A percentile compares a stretch with the other conserved stretches of the same genome.
These are phyloP conservation scores for Pseudopithomyces maydicus DNA, from an alignment of 2,329 filamentous ascomycete species.

Conservation along the genomic window DNA sequence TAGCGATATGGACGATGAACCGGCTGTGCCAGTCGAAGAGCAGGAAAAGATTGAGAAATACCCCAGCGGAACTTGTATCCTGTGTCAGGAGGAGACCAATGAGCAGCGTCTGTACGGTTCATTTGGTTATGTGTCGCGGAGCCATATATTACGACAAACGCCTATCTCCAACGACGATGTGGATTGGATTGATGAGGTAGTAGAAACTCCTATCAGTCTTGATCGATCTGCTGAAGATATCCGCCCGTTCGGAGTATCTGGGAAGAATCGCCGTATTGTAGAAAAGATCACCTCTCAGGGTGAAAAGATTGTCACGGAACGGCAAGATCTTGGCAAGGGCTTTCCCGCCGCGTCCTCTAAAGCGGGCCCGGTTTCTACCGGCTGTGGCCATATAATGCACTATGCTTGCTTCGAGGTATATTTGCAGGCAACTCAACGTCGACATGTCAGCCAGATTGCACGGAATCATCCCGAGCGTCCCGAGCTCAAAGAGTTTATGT, in stretches of 20 bases:
- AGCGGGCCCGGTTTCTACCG: conserved; percentile 81
- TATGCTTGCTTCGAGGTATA: conserved; percentile 95
- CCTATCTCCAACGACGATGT: conserved; percentile 69
- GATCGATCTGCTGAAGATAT: conserved; percentile 83
- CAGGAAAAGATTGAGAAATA: conserved; percentile 85
- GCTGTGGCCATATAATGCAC: conserved; percentile 99
- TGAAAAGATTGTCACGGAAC: conserved; percentile 71
- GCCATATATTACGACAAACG: conserved; percentile 84
- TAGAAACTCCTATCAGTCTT: conserved; percentile 77
- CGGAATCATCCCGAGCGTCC: conserved; percentile 88
- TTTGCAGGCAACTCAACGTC: conserved; percentile 78
- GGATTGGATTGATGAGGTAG: conserved; percentile 83
- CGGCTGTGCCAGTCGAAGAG: conserved; percentile 62
- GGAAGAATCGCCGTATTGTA: conserved; percentile 79
- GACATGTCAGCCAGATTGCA: conserved; percentile 91
- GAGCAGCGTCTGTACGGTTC: conserved; percentile 89
- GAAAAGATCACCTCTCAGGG: conserved; percentile 77
- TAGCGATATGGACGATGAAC: conserved; percentile 71
- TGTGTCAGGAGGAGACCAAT: conserved; percentile 95
- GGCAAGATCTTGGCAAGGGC: conserved; percentile 85
- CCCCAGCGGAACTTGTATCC: conserved; percentile 88
- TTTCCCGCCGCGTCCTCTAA: conserved; percentile 73
- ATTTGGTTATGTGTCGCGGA: conserved; percentile 87
- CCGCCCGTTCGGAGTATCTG: conserved; percentile 87
- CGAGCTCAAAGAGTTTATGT: conserved; percentile 85